These are phyloP conservation scores for Nemania sp. DNA, from an alignment of 2,329 filamentous ascomycete genomes.

Conservation along the genomic window DNA sequence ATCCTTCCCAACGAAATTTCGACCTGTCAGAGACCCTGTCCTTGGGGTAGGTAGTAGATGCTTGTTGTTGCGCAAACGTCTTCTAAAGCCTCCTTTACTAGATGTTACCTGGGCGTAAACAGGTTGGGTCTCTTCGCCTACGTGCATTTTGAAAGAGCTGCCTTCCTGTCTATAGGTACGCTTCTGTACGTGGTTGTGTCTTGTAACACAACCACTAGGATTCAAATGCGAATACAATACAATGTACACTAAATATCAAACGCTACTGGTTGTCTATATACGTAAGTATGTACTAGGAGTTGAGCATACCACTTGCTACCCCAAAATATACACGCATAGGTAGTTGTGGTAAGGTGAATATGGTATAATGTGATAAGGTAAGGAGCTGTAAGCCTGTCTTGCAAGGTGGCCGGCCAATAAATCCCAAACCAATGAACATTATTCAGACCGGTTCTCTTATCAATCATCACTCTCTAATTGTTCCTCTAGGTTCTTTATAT, in stretches of 20 bases:
- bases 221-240: neutral
- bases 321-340: slow-evolving; percentile 26
- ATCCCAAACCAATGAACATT: neutral
- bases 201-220: neutral
- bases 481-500: neutral
- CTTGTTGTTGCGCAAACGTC: no score
- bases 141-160: no score
- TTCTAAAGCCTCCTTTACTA: no score
- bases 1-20: no score
- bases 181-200: no score
- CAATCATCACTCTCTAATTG: neutral
- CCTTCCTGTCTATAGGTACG: no score
- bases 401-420: neutral
- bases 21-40: no score
- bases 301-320: slow-evolving; percentile 14
- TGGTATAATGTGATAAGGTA: neutral
- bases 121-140: no score
- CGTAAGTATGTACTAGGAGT: slow-evolving; percentile 24
- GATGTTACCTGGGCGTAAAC: no score
- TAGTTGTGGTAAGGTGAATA: slow-evolving; percentile 6
- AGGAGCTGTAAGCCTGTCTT: neutral
- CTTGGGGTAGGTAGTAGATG: no score
- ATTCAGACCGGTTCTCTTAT: neutral
- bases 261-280: slow-evolving; percentile 5
- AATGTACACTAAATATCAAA: neutral